A percentile compares a stretch with the other conserved stretches of the same genome.
Conservation (phyloP, 345 rosid species). For the Dipteronia dyeriana region DNA sequence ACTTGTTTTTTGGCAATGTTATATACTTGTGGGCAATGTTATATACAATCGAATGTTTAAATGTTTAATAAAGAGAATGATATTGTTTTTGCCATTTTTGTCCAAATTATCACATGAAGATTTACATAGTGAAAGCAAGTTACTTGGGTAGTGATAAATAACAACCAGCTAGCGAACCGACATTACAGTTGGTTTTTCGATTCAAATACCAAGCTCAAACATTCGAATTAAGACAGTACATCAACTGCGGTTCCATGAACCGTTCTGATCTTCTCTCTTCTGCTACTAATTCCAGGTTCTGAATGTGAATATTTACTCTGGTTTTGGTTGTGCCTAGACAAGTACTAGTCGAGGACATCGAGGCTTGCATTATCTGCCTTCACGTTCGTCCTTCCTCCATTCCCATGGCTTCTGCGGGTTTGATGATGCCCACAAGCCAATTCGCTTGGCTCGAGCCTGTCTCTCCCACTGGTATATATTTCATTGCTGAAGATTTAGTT, state of each 20-base stretch:
- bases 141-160: neutral
- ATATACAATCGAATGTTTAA: neutral
- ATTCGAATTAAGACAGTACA: neutral
- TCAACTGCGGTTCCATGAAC: neutral
- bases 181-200: neutral
- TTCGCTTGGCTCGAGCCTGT: constrained; percentile 60
- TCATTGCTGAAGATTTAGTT: neutral
- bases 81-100: neutral
- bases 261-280: too few relatives aligned
- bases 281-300: neutral
- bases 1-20: too few relatives aligned
- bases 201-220: neutral
- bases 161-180: neutral
- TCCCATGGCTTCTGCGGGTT: constrained; percentile 91
- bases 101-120: neutral
- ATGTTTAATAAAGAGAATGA: neutral
- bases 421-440: constrained; percentile 77
- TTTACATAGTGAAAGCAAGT: neutral
- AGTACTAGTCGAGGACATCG: neutral
- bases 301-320: neutral
- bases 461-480: constrained; percentile 65
- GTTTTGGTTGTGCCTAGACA: neutral
- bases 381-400: constrained; percentile 67
- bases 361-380: constrained; percentile 26
- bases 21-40: neutral